A percentile compares a stretch with the other conserved stretches of the same genome.
Conservation (phyloP, 768 basidiomycete genomes). For the Lentinula guzmanii region DNA sequence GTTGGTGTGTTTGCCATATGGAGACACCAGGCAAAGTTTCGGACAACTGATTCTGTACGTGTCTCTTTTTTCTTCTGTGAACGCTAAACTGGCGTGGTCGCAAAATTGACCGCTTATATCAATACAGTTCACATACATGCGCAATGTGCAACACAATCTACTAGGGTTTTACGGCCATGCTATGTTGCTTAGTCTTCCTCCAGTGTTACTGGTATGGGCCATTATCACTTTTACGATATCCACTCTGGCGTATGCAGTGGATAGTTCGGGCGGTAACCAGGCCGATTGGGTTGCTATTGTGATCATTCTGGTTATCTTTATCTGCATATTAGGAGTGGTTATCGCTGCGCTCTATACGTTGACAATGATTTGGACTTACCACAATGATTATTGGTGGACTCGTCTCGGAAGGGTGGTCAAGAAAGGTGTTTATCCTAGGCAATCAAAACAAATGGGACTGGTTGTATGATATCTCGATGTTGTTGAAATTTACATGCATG, state of each 20-base stretch:
- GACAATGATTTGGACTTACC: slow-evolving; percentile 43
- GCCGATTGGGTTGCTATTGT: slow-evolving; percentile 28
- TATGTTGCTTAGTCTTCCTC: slow-evolving; percentile 44
- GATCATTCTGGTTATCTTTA: slow-evolving; percentile 33
- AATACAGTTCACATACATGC: slow-evolving; percentile 45
- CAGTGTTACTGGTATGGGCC: slow-evolving; percentile 51
- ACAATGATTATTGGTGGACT: slow-evolving; percentile 14
- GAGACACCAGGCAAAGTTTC: slow-evolving; percentile 44
- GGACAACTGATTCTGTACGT: slow-evolving; percentile 37
- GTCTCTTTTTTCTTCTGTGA: neutral
- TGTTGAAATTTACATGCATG: too few relatives aligned
- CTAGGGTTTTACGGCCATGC: slow-evolving; percentile 46
- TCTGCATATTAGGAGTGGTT: slow-evolving; percentile 32
- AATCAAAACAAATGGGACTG: neutral
- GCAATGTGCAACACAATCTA: slow-evolving; percentile 39
- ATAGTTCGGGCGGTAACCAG: slow-evolving; percentile 20
- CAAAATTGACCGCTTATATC: neutral
- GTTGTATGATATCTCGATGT: neutral
- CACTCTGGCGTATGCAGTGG: slow-evolving; percentile 37
- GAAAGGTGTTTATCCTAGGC: neutral
- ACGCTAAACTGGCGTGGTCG: neutral
- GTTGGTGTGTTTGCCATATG: slow-evolving; percentile 53
- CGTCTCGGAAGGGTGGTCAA: neutral
- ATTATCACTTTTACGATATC: slow-evolving; percentile 42
- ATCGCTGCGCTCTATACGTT: slow-evolving; percentile 39